Percentiles rank a stretch among this genome's conserved stretches.
These are phyloP conservation scores for Adiantum capillusveneris DNA, from an alignment of 75 land plant species.

Conservation along the genomic window DNA sequence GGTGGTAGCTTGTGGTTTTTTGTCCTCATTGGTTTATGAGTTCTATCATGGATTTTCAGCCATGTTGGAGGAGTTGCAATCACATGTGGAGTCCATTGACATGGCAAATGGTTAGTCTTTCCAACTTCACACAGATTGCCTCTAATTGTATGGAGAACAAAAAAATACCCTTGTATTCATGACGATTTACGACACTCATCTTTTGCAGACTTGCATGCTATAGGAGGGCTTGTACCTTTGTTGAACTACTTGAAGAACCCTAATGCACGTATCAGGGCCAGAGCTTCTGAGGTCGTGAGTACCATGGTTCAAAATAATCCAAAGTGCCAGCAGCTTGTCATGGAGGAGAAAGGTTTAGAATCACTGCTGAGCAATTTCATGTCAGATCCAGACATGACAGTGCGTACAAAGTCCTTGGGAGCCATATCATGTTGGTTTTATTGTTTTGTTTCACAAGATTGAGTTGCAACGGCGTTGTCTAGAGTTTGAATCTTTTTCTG, in stretches of 20 bases:
- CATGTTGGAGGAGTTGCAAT: constrained; percentile 94
- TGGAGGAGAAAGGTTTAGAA: constrained; percentile 87
- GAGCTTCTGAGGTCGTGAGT: constrained; percentile 92
- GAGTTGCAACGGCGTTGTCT: too few species aligned
- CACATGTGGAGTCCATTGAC: constrained; percentile 96
- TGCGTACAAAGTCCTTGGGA: constrained; percentile 89
- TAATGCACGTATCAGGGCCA: constrained; percentile 69
- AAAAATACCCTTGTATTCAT: too few species aligned
- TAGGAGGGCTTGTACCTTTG: constrained; percentile 87
- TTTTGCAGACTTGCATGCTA: constrained; percentile 71
- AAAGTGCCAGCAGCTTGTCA: constrained; percentile 82
- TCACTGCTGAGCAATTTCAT: constrained; percentile 62
- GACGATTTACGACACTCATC: too few species aligned
- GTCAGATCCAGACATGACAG: constrained; percentile 70
- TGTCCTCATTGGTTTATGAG: too few species aligned
- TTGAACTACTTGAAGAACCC: constrained; percentile 68
- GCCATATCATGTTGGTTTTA: constrained; percentile 85
- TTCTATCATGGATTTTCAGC: constrained; percentile 40
- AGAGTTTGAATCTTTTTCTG: too few species aligned
- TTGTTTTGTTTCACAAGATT: too few species aligned
- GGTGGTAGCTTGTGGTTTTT: too few species aligned
- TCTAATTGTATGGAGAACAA: too few species aligned
- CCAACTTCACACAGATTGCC: not conserved
- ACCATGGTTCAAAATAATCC: constrained; percentile 98
- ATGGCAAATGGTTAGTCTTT: constrained; percentile 81